Conservation (phyloP, 352 stramenopile species). For the Globisporangium radiosum region DNA sequence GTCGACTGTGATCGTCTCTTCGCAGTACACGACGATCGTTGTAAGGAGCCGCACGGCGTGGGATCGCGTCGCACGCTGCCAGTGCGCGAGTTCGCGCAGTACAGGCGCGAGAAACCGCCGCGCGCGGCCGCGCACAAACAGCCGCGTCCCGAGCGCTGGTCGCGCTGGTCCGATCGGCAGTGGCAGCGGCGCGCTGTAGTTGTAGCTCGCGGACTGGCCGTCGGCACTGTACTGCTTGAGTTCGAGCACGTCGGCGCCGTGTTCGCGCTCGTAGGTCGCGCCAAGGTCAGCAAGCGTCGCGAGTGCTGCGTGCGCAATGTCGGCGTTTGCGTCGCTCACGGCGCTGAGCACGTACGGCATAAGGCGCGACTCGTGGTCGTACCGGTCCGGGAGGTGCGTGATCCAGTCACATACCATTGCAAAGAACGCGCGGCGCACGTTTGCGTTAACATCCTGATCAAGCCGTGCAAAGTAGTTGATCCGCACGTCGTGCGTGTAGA, state of each 20-base stretch:
- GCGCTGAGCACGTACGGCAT: conserved; percentile 93
- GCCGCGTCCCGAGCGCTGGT: conserved; percentile 83
- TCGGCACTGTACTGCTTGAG: conserved; percentile 93
- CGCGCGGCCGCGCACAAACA: conserved; percentile 89
- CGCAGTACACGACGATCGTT: conserved; percentile 89
- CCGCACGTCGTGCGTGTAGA: conserved; percentile 88
- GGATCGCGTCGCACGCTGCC: conserved; percentile 75
- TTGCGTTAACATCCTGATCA: conserved; percentile 75
- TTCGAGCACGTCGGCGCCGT: conserved; percentile 87
- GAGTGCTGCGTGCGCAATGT: conserved; percentile 51
- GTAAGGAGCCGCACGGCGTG: conserved; percentile 86
- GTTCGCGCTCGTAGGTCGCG: conserved; percentile 53
- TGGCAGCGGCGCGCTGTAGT: conserved; percentile 80
- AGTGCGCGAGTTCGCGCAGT: conserved; percentile 89
- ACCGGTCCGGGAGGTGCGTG: conserved; percentile 87
- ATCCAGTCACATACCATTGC: conserved; percentile 89
- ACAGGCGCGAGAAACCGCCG: conserved; percentile 87
- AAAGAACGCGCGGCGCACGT: conserved; percentile 81
- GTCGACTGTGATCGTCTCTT: conserved; percentile 92
- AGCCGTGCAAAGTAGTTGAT: conserved; percentile 93
- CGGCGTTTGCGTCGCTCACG: conserved; percentile 59
- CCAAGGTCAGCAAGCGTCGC: conserved; percentile 65
- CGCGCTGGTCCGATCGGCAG: conserved; percentile 62
- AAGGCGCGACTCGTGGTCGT: conserved; percentile 91
- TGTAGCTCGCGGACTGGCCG: conserved; percentile 78